Conservation (phyloP, 345 rosid species). For the Fremontodendron californicum region DNA sequence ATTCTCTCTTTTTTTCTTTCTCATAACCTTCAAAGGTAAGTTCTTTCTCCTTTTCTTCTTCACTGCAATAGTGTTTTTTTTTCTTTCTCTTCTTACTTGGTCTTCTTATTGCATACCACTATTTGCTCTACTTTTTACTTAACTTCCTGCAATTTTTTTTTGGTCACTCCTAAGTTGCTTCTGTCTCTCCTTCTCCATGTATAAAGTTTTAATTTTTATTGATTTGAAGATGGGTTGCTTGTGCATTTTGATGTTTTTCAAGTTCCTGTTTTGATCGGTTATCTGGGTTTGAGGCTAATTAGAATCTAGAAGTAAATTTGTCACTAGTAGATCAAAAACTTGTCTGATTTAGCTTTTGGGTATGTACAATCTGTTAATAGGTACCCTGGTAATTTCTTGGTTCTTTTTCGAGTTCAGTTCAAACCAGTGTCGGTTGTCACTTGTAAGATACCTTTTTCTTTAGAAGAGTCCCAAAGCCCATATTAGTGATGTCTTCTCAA, state of each 20-base stretch:
- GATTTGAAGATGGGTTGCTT: conserved; percentile 13
- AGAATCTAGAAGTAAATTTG: conserved; percentile 5
- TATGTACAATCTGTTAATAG: not conserved
- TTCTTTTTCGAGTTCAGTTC: not conserved
- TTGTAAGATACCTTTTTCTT: not conserved
- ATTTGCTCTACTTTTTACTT: not conserved
- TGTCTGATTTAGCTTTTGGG: conserved; percentile 17
- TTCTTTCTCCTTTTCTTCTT: conserved; percentile 17
- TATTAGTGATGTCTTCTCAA: not conserved
- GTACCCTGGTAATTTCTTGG: not conserved
- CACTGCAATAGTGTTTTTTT: not conserved
- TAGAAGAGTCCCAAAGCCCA: not conserved
- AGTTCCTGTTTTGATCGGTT: conserved; percentile 3
- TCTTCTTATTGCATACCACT: conserved; percentile 12
- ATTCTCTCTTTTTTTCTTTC: not conserved
- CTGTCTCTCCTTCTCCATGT: not conserved
- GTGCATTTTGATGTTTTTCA: conserved; percentile 5
- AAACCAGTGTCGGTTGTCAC: not conserved
- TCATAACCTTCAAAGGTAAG: conserved; percentile 20
- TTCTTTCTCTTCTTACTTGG: not conserved
- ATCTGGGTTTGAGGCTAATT: not conserved
- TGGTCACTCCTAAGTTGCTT: not conserved
- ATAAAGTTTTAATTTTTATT: not conserved
- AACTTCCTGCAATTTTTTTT: not conserved
- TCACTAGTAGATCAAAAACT: not conserved